These are phyloP conservation scores for Centrapalus pauciflorus DNA, from an alignment of 129 eudicot genomes.

Conservation along the genomic window DNA sequence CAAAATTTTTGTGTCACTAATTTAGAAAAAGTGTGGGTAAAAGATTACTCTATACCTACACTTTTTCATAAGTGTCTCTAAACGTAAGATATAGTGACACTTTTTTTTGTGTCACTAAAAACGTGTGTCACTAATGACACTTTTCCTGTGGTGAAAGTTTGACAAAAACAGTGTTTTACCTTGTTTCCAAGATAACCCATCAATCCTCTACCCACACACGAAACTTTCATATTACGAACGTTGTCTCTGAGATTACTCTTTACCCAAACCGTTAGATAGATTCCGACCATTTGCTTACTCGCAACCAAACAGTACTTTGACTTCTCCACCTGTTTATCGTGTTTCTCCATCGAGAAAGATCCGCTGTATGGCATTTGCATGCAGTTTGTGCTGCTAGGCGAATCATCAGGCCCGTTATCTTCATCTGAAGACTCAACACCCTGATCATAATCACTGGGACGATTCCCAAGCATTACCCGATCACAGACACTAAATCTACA, in stretches of 20 bases:
- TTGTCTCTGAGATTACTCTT: slow-evolving; percentile 71
- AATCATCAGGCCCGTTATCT: slow-evolving; percentile 51
- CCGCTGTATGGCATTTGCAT: slow-evolving; percentile 46
- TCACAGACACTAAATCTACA: slow-evolving; percentile 76
- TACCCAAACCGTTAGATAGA: slow-evolving; percentile 83
- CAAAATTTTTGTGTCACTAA: too few relatives aligned
- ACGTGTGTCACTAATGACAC: too few relatives aligned
- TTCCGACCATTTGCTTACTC: slow-evolving; percentile 97
- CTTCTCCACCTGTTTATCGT: slow-evolving; percentile 40
- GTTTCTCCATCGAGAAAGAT: slow-evolving; percentile 46
- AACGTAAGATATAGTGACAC: too few relatives aligned
- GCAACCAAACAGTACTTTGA: slow-evolving; percentile 81
- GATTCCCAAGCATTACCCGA: slow-evolving; percentile 43
- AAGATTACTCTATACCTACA: too few relatives aligned
- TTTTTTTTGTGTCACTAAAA: too few relatives aligned
- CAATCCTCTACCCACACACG: slow-evolving; percentile 97
- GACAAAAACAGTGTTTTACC: slow-evolving; percentile 31
- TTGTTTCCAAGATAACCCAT: slow-evolving; percentile 99
- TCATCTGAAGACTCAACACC: slow-evolving; percentile 71
- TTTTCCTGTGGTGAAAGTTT: background rate
- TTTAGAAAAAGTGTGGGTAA: too few relatives aligned
- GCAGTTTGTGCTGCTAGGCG: slow-evolving; percentile 33
- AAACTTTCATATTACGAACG: slow-evolving; percentile 74
- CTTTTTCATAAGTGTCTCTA: too few relatives aligned
- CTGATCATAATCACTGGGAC: slow-evolving; percentile 52